These are phyloP conservation scores for Komagataella kurtzmanii DNA, from an alignment of 805 yeast species.

Conservation along the genomic window DNA sequence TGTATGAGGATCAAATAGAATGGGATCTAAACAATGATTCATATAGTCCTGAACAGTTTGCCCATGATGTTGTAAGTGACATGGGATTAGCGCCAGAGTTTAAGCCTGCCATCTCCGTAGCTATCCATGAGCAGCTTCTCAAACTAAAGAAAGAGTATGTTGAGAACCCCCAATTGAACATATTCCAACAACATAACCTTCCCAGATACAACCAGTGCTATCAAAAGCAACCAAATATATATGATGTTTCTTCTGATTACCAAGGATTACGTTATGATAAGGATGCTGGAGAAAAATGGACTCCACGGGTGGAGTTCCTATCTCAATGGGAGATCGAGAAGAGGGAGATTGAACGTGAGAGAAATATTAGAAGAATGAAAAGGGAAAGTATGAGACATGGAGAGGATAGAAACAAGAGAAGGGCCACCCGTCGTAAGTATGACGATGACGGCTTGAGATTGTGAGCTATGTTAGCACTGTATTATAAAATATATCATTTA, in stretches of 20 bases:
- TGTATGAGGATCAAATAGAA: conserved; percentile 86
- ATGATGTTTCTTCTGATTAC: conserved; percentile 6
- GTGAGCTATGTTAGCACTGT: neutral
- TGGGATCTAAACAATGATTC: conserved; percentile 61
- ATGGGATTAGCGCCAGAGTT: conserved; percentile 79
- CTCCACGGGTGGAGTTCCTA: conserved; percentile 74
- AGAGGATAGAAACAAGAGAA: conserved; percentile 27
- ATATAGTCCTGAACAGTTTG: conserved; percentile 74
- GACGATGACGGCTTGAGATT: conserved; percentile 18
- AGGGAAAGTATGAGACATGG: conserved; percentile 76
- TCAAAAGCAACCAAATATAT: conserved; percentile 11
- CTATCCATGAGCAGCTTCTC: conserved; percentile 68
- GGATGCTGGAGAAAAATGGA: conserved; percentile 76
- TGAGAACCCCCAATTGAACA: conserved; percentile 31
- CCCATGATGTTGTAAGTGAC: conserved; percentile 70
- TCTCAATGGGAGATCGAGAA: conserved; percentile 90
- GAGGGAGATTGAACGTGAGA: conserved; percentile 88
- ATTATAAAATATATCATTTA: neutral
- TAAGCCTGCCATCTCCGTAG: conserved; percentile 77
- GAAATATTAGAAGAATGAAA: conserved; percentile 83
- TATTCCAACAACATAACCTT: conserved; percentile 20
- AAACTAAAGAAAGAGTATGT: conserved; percentile 71
- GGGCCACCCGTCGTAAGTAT: conserved; percentile 19
- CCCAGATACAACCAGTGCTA: conserved; percentile 19
- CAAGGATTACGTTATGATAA: conserved; percentile 56